Evolutionary conservation across 805 yeast genomes (phyloP).

Genomic region (Monosporozyma siamensis): DNA sequence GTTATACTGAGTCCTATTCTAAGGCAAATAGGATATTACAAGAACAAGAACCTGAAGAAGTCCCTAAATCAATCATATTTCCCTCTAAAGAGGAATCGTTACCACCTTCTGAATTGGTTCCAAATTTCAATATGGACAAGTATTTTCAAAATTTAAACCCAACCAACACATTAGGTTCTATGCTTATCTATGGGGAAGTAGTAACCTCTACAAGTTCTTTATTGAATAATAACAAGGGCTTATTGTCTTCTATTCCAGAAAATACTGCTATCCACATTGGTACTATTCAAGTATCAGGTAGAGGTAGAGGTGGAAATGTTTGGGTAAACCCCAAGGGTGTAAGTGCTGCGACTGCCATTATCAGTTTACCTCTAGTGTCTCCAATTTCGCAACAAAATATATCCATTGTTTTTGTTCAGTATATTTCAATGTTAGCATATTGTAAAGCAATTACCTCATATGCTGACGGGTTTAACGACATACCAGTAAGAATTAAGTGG

Average conservation of each 20-base stretch:
- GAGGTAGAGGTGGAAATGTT: constrained; percentile 89
- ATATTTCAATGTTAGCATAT: constrained; percentile 71
- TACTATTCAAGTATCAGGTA: constrained; percentile 77
- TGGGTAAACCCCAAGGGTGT: constrained; percentile 97
- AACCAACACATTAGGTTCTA: constrained; percentile 45
- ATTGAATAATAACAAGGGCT: constrained; percentile 58
- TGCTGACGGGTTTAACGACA: constrained; percentile 51
- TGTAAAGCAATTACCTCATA: constrained; percentile 66
- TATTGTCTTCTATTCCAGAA: constrained; percentile 41
- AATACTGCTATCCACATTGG: constrained; percentile 40
- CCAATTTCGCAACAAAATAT: constrained; percentile 37
- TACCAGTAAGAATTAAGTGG: constrained; percentile 88
- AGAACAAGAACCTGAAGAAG: constrained; percentile 45
- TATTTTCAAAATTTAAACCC: constrained; percentile 38
- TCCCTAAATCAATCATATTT: constrained; percentile 42
- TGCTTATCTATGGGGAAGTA: constrained; percentile 73
- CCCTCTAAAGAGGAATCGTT: constrained; percentile 33
- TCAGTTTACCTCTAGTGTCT: constrained; percentile 42
- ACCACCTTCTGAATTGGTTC: constrained; percentile 51
- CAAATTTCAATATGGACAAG: constrained; percentile 56
- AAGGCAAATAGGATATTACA: constrained; percentile 9
- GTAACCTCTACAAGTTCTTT: constrained; percentile 79
- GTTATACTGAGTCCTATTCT: constrained; percentile 10
- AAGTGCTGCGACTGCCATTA: constrained; percentile 65
- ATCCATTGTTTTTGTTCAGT: constrained; percentile 77